Evolutionary conservation across 768 basidiomycete species (phyloP).

Genomic region (Phaeotremella skinneri): DNA sequence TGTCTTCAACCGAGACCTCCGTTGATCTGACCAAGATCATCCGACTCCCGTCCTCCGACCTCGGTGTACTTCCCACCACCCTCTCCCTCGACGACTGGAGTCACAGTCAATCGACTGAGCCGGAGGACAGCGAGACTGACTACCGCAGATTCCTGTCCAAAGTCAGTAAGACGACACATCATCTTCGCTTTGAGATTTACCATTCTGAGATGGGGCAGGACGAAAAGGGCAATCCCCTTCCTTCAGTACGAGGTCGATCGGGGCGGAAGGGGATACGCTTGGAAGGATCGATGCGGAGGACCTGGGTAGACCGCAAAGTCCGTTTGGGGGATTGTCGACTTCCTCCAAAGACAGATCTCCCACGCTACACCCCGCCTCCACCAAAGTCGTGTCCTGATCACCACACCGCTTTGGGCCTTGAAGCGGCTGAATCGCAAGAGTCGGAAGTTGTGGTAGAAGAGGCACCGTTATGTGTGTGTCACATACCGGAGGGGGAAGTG

Average conservation of each 20-base stretch:
- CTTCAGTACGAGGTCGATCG: neutral
- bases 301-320: slow-evolving; percentile 1
- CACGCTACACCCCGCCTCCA: neutral
- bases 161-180: slow-evolving; percentile 1
- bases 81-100: no score
- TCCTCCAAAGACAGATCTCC: neutral
- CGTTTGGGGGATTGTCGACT: neutral
- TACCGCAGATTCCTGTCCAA: no score
- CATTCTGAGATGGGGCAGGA: slow-evolving; percentile 3
- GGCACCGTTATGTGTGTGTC: neutral
- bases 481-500: neutral
- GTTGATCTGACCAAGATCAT: neutral
- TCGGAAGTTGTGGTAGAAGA: neutral
- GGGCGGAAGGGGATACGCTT: neutral
- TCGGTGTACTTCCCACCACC: neutral
- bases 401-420: neutral
- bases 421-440: neutral
- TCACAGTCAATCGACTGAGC: no score
- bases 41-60: neutral
- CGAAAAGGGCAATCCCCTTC: neutral
- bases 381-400: neutral
- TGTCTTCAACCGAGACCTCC: neutral
- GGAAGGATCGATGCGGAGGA: neutral
- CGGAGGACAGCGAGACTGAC: no score
- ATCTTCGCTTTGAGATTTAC: slow-evolving; percentile 2